Evolutionary conservation across 2,329 filamentous ascomycete genomes (phyloP).

Genomic region (Ascochyta clinopodiicola): DNA sequence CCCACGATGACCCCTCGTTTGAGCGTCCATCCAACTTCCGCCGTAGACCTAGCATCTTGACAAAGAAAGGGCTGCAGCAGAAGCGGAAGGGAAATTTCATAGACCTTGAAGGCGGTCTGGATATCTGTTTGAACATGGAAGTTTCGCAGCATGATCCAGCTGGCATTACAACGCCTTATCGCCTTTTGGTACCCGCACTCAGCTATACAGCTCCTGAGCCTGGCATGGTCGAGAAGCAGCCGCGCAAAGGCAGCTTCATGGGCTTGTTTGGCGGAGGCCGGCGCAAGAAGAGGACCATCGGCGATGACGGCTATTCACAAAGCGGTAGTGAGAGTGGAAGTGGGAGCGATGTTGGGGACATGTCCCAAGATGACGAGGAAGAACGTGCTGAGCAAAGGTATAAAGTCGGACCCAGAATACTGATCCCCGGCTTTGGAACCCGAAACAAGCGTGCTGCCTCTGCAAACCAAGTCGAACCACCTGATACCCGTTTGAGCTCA

Average conservation of each 20-base stretch:
- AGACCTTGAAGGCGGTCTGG: slow-evolving; percentile 81
- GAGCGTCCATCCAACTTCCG: slow-evolving; percentile 51
- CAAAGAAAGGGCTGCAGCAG: slow-evolving; percentile 48
- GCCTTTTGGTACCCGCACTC: slow-evolving; percentile 82
- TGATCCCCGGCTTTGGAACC: slow-evolving; percentile 39
- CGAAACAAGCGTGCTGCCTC: slow-evolving; percentile 31
- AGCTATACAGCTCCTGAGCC: slow-evolving; percentile 48
- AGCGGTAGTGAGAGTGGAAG: slow-evolving; percentile 35
- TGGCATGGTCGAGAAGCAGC: slow-evolving; percentile 26
- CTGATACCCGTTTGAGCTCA: slow-evolving; percentile 29
- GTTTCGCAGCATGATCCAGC: slow-evolving; percentile 83
- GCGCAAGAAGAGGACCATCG: slow-evolving; percentile 32
- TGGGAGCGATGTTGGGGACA: slow-evolving; percentile 33
- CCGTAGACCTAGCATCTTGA: slow-evolving; percentile 53
- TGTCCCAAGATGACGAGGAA: slow-evolving; percentile 42
- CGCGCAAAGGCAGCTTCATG: slow-evolving; percentile 40
- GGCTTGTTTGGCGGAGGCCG: slow-evolving; percentile 32
- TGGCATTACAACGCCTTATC: slow-evolving; percentile 86
- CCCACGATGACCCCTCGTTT: slow-evolving; percentile 20
- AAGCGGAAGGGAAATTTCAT: slow-evolving; percentile 54
- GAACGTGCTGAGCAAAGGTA: slow-evolving; percentile 41
- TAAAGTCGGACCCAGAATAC: slow-evolving; percentile 42
- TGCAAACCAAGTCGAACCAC: slow-evolving; percentile 21
- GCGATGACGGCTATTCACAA: slow-evolving; percentile 44
- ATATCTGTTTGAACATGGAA: slow-evolving; percentile 89